Evolutionary conservation across 2,329 filamentous ascomycete species (phyloP).

Genomic region (Clonostachys solani): DNA sequence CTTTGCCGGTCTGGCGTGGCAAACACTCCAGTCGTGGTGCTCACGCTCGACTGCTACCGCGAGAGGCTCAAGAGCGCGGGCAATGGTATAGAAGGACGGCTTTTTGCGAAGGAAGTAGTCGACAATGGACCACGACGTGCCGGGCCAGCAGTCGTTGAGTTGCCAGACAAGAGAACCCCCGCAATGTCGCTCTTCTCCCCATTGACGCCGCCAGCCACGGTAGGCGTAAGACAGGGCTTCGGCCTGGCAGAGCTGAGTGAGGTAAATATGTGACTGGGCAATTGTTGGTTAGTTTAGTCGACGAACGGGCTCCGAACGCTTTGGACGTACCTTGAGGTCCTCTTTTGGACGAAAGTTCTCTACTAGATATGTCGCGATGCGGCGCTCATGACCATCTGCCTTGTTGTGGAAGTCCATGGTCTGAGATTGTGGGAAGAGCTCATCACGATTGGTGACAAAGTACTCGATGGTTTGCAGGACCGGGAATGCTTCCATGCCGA

Average conservation of each 20-base stretch:
- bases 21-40: slow-evolving; percentile 6
- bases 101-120: slow-evolving; percentile 60
- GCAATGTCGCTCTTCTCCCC: slow-evolving; percentile 54
- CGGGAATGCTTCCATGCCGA: slow-evolving; percentile 61
- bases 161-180: slow-evolving; percentile 61
- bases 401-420: slow-evolving; percentile 79
- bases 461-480: slow-evolving; percentile 64
- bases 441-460: slow-evolving; percentile 54
- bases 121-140: slow-evolving; percentile 56
- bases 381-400: slow-evolving; percentile 67
- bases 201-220: slow-evolving; percentile 51
- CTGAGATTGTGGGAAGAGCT: slow-evolving; percentile 61
- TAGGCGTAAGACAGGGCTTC: slow-evolving; percentile 41
- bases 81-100: slow-evolving; percentile 36
- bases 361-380: slow-evolving; percentile 69
- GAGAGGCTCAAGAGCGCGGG: slow-evolving; percentile 50
- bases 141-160: slow-evolving; percentile 62
- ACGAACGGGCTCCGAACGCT: slow-evolving; percentile 56
- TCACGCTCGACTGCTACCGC: slow-evolving; percentile 44
- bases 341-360: slow-evolving; percentile 64
- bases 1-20: no score
- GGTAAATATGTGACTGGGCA: slow-evolving; percentile 14
- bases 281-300: no score
- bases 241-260: slow-evolving; percentile 42
- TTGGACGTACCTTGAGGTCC: slow-evolving; percentile 65